Base-by-base conservation (phyloP, 1,284 basidiomycete species). In the Bondarzewia mesenterica region DNA sequence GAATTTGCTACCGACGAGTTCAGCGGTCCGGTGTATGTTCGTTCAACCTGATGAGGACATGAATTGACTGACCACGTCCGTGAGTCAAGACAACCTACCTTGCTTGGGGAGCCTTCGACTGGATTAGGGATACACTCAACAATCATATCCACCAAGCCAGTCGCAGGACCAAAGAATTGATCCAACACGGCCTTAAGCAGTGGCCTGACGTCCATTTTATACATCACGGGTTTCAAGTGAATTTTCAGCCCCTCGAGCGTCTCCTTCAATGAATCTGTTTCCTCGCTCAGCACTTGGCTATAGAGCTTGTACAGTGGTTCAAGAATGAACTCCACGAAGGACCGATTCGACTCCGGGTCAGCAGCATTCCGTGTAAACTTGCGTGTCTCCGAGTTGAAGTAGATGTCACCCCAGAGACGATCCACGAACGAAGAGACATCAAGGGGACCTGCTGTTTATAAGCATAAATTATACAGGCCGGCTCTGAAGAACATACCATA, bases 251-350 rank as follows among this genome's bases (percentile, higher is more conserved):
- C 72, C 6, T 73, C 73, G n/a, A 99, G 73, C 1, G 94, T 98
- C 47, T 74, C 75, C 61, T 85, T 87, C 42, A 99, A 76, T 35
- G 77, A 75, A 8, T 89, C 89, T 0, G 88, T 87, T 58, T 98
- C 92, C 63, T 93, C 89, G 57, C 93, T 94, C 45, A 99, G 70
- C 2, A 98, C 96, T 63, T 92, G 77, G 52, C 88, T 93, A 69
- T 99, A 99, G 29, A 99, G 77, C 72, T 99, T 99, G 75, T 99
- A 99, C 44, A 99, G 67, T 10, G 96, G 96, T 55, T 95, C 93
- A 55, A 99, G 73, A 58, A 99, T 86, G 67, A 99, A 99, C 62
- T 97, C 89, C 27, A 97, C 91, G 61, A 99, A 99, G 37, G 88
- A 85, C 35, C 96, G 80, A 53, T 81, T 80, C 29, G 82, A 75